Evolutionary conservation across 331 rosid genomes (phyloP).

Genomic region (Quercus phellos): DNA sequence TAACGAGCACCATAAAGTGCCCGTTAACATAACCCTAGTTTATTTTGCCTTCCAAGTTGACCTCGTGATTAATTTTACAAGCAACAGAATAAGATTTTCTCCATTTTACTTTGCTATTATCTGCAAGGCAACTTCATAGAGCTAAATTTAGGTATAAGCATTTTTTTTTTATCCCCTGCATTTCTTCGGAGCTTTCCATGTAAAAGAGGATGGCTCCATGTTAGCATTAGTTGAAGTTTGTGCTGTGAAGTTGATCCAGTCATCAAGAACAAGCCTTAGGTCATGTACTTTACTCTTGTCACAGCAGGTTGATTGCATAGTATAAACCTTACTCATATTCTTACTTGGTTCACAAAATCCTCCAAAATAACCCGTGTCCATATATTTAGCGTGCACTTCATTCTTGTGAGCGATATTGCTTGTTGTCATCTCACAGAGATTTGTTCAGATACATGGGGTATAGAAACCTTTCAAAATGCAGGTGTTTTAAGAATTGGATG

Average conservation of each 20-base stretch:
- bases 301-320: slow-evolving; percentile 56
- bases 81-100: no score
- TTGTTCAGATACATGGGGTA: slow-evolving; percentile 18
- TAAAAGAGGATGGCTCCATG: slow-evolving; percentile 7
- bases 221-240: slow-evolving; percentile 8
- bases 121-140: no score
- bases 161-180: slow-evolving; percentile 13
- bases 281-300: slow-evolving; percentile 49
- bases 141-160: no score
- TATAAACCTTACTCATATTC: slow-evolving; percentile 23
- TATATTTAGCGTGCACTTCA: slow-evolving; percentile 8
- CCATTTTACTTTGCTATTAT: no score
- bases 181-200: slow-evolving; percentile 37
- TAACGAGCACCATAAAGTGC: accelerated
- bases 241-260: slow-evolving; percentile 35
- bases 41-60: no score
- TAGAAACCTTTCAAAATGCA: slow-evolving; percentile 24
- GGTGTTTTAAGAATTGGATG: slow-evolving; percentile 27
- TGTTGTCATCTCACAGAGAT: slow-evolving; percentile 26
- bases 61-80: no score
- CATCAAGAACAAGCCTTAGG: slow-evolving; percentile 46
- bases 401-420: not conserved
- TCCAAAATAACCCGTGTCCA: slow-evolving; percentile 28
- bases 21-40: no score
- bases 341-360: slow-evolving; percentile 38